These are phyloP conservation scores for Elsinoe perseae DNA, from an alignment of 2,329 filamentous ascomycete genomes.

Conservation along the genomic window DNA sequence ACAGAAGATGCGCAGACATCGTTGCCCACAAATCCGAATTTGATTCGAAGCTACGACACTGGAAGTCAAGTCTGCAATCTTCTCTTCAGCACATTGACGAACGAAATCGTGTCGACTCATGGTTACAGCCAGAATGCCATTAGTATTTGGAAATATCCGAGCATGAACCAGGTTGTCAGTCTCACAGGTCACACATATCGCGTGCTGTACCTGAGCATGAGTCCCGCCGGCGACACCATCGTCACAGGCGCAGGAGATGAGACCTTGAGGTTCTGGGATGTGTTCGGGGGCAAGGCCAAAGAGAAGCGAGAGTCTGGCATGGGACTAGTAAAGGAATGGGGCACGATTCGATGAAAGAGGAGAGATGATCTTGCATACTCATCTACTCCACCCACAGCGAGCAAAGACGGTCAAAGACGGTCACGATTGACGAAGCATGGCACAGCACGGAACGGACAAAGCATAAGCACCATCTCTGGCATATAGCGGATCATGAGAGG, in stretches of 20 bases:
- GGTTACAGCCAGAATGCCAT: constrained; percentile 98
- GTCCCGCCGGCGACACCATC: constrained; percentile 84
- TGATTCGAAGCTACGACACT: constrained; percentile 78
- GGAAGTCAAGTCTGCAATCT: constrained; percentile 98
- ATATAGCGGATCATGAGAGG: constrained; percentile 7
- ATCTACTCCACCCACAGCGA: background rate
- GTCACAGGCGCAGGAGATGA: constrained; percentile 96
- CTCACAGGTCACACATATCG: constrained; percentile 94
- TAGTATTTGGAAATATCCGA: constrained; percentile 98
- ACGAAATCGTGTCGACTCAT: constrained; percentile 94
- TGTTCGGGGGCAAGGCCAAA: constrained; percentile 76
- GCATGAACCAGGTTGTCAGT: constrained; percentile 93
- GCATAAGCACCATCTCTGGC: constrained; percentile 13
- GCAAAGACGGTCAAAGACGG: background rate
- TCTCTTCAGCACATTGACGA: constrained; percentile 94
- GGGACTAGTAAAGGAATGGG: constrained; percentile 65
- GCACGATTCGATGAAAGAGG: constrained; percentile 59
- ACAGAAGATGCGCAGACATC: constrained; percentile 28
- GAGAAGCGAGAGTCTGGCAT: constrained; percentile 57
- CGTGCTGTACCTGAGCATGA: constrained; percentile 94
- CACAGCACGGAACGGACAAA: background rate
- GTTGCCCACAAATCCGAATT: constrained; percentile 38
- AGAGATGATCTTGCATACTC: background rate
- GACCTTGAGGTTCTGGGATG: constrained; percentile 92
- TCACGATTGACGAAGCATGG: constrained; percentile 11